Percentiles rank a stretch among this genome's conserved stretches.
These are phyloP conservation scores for Beta vulgaris DNA, from an alignment of 148 eudicot species.

Conservation along the genomic window DNA sequence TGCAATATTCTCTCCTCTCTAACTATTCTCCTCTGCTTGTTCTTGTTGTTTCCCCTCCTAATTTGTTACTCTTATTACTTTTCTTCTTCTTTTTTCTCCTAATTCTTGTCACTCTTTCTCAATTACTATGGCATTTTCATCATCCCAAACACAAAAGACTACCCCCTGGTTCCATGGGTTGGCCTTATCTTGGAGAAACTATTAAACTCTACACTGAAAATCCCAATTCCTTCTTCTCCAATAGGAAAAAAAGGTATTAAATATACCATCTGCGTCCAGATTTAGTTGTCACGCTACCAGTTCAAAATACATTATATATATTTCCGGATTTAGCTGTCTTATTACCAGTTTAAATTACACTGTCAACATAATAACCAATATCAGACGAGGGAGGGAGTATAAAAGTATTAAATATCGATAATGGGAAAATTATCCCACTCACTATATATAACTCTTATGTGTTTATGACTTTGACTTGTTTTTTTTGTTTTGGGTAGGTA, in stretches of 20 bases:
- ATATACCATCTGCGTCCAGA: background rate
- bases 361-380: background rate
- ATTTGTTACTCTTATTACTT: conserved; percentile 4
- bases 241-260: conserved; percentile 47
- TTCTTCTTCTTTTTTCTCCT: conserved; percentile 15
- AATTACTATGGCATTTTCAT: conserved; percentile 25
- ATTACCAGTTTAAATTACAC: background rate
- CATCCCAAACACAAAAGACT: conserved; percentile 27
- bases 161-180: conserved; percentile 94
- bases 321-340: background rate
- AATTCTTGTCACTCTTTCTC: conserved; percentile 17
- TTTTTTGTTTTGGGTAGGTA: conserved; percentile 35
- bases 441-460: background rate
- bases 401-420: too few species aligned
- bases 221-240: conserved; percentile 79
- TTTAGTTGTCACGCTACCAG: background rate
- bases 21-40: conserved; percentile 2
- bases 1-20: conserved; percentile 17
- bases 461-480: background rate
- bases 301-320: too few species aligned
- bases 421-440: too few species aligned
- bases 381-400: background rate
- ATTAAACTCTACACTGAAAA: conserved; percentile 77
- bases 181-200: conserved; percentile 95
- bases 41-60: conserved; percentile 10